These are phyloP conservation scores for Orychophragmus violaceus DNA, from an alignment of 345 rosid genomes.

Conservation along the genomic window DNA sequence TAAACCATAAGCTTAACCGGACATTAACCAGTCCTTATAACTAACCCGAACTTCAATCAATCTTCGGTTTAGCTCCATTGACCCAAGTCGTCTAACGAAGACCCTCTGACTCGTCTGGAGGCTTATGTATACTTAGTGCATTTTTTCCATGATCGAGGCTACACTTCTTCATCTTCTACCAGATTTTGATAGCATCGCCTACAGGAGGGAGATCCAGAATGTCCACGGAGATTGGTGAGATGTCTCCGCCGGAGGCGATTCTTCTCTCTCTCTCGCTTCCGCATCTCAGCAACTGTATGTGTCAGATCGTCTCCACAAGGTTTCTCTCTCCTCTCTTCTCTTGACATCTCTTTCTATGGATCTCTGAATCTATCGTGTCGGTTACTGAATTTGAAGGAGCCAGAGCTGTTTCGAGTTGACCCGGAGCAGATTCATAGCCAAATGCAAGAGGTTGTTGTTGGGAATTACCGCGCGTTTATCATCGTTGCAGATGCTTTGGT, in stretches of 20 bases:
- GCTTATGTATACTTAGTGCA: too few species aligned
- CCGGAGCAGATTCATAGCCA: constrained; percentile 93
- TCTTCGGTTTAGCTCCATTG: too few species aligned
- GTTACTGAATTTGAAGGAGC: constrained; percentile 46
- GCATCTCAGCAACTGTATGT: constrained; percentile 86
- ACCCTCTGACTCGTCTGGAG: too few species aligned
- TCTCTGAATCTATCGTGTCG: constrained; percentile 3
- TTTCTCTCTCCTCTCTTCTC: neutral
- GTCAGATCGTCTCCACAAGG: constrained; percentile 98
- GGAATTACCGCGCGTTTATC: constrained; percentile 89
- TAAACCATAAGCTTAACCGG: too few species aligned
- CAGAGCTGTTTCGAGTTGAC: constrained; percentile 91
- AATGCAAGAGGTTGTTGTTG: constrained; percentile 98
- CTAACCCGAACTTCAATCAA: too few species aligned
- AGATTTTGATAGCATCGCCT: constrained; percentile 1
- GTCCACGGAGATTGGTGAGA: constrained; percentile 47
- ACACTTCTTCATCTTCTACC: too few species aligned
- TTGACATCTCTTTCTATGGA: constrained; percentile 8
- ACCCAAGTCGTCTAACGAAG: too few species aligned
- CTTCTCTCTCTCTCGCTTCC: constrained; percentile 77
- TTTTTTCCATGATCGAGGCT: too few species aligned
- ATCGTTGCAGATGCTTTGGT: constrained; percentile 88
- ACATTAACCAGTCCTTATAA: too few species aligned
- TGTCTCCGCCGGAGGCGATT: constrained; percentile 29
- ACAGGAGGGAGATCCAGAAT: constrained; percentile 1